phyloP scores from a whole-genome alignment of 2,329 filamentous ascomycete species.

The Ophiostoma triangulosporum region DNA sequence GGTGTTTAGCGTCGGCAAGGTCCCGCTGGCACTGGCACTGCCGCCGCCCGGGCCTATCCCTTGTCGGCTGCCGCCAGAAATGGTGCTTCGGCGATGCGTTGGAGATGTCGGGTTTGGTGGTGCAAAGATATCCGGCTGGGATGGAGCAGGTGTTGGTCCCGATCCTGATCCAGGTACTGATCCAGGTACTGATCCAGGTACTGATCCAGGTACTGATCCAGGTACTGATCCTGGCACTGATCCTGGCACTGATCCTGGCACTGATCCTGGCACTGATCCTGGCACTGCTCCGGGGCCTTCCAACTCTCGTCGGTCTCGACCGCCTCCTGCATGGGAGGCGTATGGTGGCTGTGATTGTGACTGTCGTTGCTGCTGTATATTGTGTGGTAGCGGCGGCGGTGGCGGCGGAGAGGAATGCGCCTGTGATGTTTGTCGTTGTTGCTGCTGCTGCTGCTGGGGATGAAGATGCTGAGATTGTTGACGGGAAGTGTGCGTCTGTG shows the following conservation, averaged over 20 bases:
- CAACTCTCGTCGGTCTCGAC: slow-evolving; percentile 15
- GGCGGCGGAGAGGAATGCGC: neutral
- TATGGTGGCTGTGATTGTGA: slow-evolving; percentile 33
- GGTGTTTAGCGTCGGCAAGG: slow-evolving; percentile 32
- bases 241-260: slow-evolving; percentile 16
- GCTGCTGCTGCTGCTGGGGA: neutral
- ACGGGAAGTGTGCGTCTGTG: neutral
- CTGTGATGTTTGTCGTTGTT: slow-evolving; percentile 3
- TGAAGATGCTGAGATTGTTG: slow-evolving; percentile 25
- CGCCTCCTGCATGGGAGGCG: slow-evolving; percentile 27
- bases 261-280: no score
- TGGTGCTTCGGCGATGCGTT: neutral
- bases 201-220: no score
- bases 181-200: slow-evolving; percentile 16
- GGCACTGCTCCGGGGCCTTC: neutral
- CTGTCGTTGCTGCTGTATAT: slow-evolving; percentile 27
- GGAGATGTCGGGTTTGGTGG: slow-evolving; percentile 33
- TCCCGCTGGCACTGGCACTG: slow-evolving; percentile 13
- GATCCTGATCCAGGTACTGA: no score
- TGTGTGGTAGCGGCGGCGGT: neutral
- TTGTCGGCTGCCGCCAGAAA: neutral
- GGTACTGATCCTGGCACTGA: no score
- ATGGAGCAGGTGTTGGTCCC: slow-evolving; percentile 7
- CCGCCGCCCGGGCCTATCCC: neutral
- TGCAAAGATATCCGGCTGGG: slow-evolving; percentile 23